These are phyloP conservation scores for Dissophora globulifera DNA, from an alignment of 192 early-diverging fungal genomes.

Conservation along the genomic window DNA sequence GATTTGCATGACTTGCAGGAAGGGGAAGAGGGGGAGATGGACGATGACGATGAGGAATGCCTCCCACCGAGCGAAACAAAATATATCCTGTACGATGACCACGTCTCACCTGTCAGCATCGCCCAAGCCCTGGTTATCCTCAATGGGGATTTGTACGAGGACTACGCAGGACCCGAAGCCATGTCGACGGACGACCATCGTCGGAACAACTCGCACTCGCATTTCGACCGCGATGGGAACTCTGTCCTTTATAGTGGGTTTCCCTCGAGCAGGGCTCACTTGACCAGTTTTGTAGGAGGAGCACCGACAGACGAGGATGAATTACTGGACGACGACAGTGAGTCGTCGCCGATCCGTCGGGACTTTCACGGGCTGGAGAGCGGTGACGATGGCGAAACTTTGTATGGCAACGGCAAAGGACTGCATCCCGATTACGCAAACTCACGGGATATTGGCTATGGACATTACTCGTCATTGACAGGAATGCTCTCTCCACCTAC, in stretches of 20 bases:
- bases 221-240: conserved; percentile 1
- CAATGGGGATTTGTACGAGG: conserved; percentile 20
- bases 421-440: not conserved
- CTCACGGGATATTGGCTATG: not conserved
- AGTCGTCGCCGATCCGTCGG: not conserved
- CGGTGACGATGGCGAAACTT: not conserved
- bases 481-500: conserved; percentile 8
- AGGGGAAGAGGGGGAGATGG: not conserved
- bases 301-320: too few relatives aligned
- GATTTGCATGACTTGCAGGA: conserved; percentile 9
- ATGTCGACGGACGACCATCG: not conserved
- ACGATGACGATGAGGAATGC: conserved; percentile 44
- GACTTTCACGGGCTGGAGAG: not conserved
- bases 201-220: not conserved
- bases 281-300: too few relatives aligned
- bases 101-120: conserved; percentile 30
- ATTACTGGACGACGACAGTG: not conserved
- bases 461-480: not conserved
- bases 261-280: too few relatives aligned
- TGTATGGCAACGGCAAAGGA: not conserved
- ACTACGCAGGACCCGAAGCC: not conserved
- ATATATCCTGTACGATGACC: conserved; percentile 48
- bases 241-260: conserved; percentile 21
- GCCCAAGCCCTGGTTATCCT: conserved; percentile 18
- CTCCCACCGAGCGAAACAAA: conserved; percentile 44